These are phyloP conservation scores for Camellia lanceoleosa DNA, from an alignment of 148 eudicot genomes.

Conservation along the genomic window DNA sequence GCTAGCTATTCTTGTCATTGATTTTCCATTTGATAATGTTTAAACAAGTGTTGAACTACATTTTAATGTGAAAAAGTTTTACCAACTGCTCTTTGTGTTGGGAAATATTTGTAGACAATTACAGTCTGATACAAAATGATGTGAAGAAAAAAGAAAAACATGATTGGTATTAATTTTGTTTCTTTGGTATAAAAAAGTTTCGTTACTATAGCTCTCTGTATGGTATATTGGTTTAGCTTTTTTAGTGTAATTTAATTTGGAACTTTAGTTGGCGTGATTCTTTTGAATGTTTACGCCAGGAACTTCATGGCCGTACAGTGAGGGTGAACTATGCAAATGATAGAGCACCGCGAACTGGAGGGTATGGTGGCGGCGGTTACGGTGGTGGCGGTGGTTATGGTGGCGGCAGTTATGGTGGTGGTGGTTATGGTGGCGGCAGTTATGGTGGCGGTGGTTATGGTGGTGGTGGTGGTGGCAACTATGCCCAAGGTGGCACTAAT, in stretches of 20 bases:
- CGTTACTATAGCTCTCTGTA: background rate
- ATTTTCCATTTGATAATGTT: background rate
- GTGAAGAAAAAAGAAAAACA: background rate
- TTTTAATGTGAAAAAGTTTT: background rate
- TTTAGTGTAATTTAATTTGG: background rate
- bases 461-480: conserved; percentile 17
- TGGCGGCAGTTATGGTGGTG: conserved; percentile 10
- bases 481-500: conserved; percentile 5
- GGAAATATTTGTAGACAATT: background rate
- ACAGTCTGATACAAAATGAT: background rate
- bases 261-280: background rate
- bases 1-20: background rate
- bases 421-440: conserved; percentile 10
- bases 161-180: background rate
- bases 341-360: conserved; percentile 49
- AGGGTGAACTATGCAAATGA: conserved; percentile 76
- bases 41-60: background rate
- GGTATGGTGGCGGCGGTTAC: conserved; percentile 25
- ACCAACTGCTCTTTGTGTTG: background rate
- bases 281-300: conserved; percentile 38
- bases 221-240: background rate
- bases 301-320: conserved; percentile 70
- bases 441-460: conserved; percentile 11
- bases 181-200: background rate
- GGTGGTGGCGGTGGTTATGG: conserved; percentile 31